Evolutionary conservation across 2,329 filamentous ascomycete species (phyloP).

Genomic region (Thelonectria blattea): DNA sequence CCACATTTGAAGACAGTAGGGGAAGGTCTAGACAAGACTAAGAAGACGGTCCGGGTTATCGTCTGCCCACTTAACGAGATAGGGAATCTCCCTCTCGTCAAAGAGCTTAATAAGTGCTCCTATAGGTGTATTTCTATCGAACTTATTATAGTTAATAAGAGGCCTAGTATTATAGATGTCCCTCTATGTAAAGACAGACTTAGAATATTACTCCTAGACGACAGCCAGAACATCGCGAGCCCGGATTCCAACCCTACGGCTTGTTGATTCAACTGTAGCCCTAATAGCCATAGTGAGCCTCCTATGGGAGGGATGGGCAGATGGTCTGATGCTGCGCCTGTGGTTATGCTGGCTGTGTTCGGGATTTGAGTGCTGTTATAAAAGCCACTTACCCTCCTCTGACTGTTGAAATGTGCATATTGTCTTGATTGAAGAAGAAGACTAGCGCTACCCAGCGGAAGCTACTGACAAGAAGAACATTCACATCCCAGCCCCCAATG

Average conservation of each 20-base stretch:
- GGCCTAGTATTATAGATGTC: not conserved
- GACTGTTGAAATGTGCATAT: no score
- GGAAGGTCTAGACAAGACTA: conserved; percentile 24
- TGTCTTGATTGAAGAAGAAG: not conserved
- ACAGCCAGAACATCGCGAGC: conserved; percentile 23
- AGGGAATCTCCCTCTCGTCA: conserved; percentile 23
- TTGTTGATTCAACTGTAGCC: conserved; percentile 20
- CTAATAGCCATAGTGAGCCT: conserved; percentile 15
- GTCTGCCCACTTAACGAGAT: conserved; percentile 25
- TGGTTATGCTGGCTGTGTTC: conserved; percentile 4
- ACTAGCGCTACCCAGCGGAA: not conserved
- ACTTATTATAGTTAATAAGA: conserved; percentile 25
- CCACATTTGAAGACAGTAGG: conserved; percentile 23
- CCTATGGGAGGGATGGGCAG: conserved; percentile 19
- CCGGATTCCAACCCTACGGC: conserved; percentile 23
- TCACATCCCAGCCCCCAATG: not conserved
- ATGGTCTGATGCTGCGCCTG: conserved; percentile 3
- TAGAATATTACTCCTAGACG: conserved; percentile 19
- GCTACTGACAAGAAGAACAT: not conserved
- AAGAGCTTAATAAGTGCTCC: conserved; percentile 28
- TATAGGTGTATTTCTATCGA: conserved; percentile 18
- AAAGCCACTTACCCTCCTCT: not conserved
- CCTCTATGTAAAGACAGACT: conserved; percentile 9
- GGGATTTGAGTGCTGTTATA: conserved; percentile 1
- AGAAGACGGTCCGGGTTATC: conserved; percentile 22